A percentile compares a stretch with the other conserved stretches of the same genome.
phyloP scores from a whole-genome alignment of 768 basidiomycete species.

The Pleurotus cornucopiae region DNA sequence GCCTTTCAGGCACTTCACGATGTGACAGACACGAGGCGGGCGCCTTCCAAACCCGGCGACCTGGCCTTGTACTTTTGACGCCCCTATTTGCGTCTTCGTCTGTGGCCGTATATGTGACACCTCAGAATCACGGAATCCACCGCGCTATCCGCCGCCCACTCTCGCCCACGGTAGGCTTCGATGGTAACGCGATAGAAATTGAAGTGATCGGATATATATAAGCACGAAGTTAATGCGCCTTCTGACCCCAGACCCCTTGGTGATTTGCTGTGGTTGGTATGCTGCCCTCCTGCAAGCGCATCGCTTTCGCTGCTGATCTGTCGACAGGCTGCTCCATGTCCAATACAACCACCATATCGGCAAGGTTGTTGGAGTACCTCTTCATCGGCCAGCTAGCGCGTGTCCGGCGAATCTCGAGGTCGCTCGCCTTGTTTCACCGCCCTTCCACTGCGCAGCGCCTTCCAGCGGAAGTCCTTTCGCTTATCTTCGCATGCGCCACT shows the following conservation, averaged over 20 bases:
- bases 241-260: constrained; percentile 2
- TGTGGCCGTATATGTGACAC: neutral
- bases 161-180: constrained; percentile 3
- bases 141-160: constrained; percentile 1
- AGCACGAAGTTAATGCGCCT: neutral
- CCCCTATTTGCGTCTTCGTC: constrained; percentile 1
- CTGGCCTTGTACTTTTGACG: constrained; percentile 6
- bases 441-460: constrained; percentile 16
- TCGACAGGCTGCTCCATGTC: neutral
- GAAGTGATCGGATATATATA: constrained; percentile 7
- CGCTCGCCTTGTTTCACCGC: constrained; percentile 8
- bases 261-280: constrained; percentile 5
- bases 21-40: neutral
- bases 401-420: constrained; percentile 16
- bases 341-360: constrained; percentile 1
- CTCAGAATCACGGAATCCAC: constrained; percentile 1
- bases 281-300: no score
- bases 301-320: neutral
- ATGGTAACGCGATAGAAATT: neutral
- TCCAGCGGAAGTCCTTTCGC: constrained; percentile 32
- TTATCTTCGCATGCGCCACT: constrained; percentile 27
- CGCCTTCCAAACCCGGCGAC: neutral
- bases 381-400: constrained; percentile 14
- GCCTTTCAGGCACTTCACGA: neutral
- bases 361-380: constrained; percentile 4